Conservation (phyloP, 345 rosid species). For the Salix dunnii region DNA sequence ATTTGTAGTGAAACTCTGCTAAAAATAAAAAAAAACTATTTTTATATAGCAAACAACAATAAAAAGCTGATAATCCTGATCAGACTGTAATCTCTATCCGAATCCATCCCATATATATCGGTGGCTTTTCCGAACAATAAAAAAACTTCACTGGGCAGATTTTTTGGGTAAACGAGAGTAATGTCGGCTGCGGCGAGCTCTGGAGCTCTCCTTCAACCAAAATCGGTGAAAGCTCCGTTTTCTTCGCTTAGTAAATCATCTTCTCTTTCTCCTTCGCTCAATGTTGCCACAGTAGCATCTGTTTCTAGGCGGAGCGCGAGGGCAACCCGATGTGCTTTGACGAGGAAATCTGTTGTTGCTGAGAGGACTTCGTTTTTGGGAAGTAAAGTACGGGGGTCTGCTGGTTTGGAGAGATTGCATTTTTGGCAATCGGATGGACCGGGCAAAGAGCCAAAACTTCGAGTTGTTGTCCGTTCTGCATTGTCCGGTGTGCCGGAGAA, state of each 20-base stretch:
- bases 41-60: background rate
- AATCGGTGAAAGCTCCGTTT: slow-evolving; percentile 22
- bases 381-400: slow-evolving; percentile 38
- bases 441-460: slow-evolving; percentile 64
- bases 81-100: background rate
- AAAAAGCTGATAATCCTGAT: background rate
- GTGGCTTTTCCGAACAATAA: background rate
- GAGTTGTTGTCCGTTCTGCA: slow-evolving; percentile 59
- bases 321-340: slow-evolving; percentile 34
- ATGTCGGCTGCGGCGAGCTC: slow-evolving; percentile 54
- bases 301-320: slow-evolving; percentile 19
- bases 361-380: slow-evolving; percentile 57
- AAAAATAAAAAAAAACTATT: background rate
- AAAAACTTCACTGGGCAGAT: background rate
- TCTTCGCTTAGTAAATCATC: slow-evolving; percentile 29
- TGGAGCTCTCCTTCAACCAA: slow-evolving; percentile 39
- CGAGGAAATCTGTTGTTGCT: slow-evolving; percentile 21
- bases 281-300: slow-evolving; percentile 18
- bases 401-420: slow-evolving; percentile 49
- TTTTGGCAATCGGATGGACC: slow-evolving; percentile 84
- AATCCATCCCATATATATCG: background rate
- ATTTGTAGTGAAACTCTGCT: background rate
- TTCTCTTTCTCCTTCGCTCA: slow-evolving; percentile 34
- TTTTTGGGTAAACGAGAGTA: slow-evolving; percentile 4
- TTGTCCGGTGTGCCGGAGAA: slow-evolving; percentile 87